Evolutionary conservation across 1,284 basidiomycete genomes (phyloP).

Genomic region (Naganishia albida): DNA sequence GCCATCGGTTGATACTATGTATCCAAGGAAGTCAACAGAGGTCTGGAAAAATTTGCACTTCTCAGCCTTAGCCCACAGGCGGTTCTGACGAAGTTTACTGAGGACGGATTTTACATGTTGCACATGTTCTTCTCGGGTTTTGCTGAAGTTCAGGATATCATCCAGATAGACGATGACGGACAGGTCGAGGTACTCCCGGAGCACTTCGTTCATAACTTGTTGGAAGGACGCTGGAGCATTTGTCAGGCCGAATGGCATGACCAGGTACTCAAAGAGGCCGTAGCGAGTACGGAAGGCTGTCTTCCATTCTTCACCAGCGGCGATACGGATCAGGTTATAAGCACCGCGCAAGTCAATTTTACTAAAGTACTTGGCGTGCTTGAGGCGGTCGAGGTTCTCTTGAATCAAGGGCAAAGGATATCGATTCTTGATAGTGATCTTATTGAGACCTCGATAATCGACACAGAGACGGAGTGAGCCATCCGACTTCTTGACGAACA

Average conservation of each 20-base stretch:
- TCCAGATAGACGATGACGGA: conserved; percentile 52
- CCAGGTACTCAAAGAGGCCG: conserved; percentile 47
- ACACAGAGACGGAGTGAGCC: conserved; percentile 53
- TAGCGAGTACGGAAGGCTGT: conserved; percentile 53
- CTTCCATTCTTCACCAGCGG: conserved; percentile 46
- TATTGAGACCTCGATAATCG: conserved; percentile 51
- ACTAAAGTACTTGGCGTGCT: conserved; percentile 41
- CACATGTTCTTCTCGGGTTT: conserved; percentile 44
- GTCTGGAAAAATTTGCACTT: conserved; percentile 54
- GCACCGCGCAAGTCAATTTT: conserved; percentile 46
- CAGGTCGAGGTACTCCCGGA: conserved; percentile 42
- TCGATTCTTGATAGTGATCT: conserved; percentile 40
- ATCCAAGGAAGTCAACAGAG: conserved; percentile 56
- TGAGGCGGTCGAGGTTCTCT: conserved; percentile 46
- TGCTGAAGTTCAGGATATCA: conserved; percentile 51
- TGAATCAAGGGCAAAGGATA: conserved; percentile 39
- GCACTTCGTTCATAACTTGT: conserved; percentile 47
- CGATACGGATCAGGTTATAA: conserved; percentile 47
- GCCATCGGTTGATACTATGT: conserved; percentile 46
- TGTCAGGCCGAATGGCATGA: conserved; percentile 53
- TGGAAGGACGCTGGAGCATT: conserved; percentile 53
- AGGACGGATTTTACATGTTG: conserved; percentile 47
- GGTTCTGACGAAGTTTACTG: conserved; percentile 43
- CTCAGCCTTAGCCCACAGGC: conserved; percentile 51
- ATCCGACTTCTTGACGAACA: conserved; percentile 60